Conservation (phyloP, 352 stramenopile genomes). For the Globisporangium irregulare region DNA sequence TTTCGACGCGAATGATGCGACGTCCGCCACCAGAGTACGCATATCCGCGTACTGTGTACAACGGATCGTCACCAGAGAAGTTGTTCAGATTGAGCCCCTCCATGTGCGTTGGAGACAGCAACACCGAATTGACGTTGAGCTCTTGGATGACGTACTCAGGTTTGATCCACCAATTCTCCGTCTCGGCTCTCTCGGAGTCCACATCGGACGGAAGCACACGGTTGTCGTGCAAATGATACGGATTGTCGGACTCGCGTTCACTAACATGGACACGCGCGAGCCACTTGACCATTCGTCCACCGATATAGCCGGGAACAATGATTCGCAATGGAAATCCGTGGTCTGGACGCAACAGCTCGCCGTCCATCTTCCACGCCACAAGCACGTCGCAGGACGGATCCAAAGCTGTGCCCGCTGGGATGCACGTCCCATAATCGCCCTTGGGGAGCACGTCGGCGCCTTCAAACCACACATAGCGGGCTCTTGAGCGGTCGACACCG, state of each 20-base stretch:
- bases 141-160: slow-evolving; percentile 95
- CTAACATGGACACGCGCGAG: slow-evolving; percentile 87
- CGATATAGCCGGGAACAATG: slow-evolving; percentile 93
- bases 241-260: slow-evolving; percentile 70
- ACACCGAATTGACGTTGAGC: slow-evolving; percentile 93
- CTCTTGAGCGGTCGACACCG: slow-evolving; percentile 35
- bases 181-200: slow-evolving; percentile 79
- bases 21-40: slow-evolving; percentile 91
- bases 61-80: slow-evolving; percentile 20
- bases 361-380: slow-evolving; percentile 91
- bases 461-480: slow-evolving; percentile 90
- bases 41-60: slow-evolving; percentile 87
- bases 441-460: slow-evolving; percentile 87
- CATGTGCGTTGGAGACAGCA: slow-evolving; percentile 84
- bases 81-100: slow-evolving; percentile 25
- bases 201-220: slow-evolving; percentile 89
- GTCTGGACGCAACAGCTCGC: slow-evolving; percentile 83
- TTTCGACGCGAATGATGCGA: slow-evolving; percentile 86
- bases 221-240: slow-evolving; percentile 96
- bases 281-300: slow-evolving; percentile 94
- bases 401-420: slow-evolving; percentile 83
- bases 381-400: slow-evolving; percentile 90
- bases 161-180: slow-evolving; percentile 91
- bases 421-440: slow-evolving; percentile 88
- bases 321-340: slow-evolving; percentile 91